Evolutionary conservation across 2,329 filamentous ascomycete species (phyloP), one percentile per base, ranked within the genome.

Genomic region (Aspergillus sp.): DNA sequence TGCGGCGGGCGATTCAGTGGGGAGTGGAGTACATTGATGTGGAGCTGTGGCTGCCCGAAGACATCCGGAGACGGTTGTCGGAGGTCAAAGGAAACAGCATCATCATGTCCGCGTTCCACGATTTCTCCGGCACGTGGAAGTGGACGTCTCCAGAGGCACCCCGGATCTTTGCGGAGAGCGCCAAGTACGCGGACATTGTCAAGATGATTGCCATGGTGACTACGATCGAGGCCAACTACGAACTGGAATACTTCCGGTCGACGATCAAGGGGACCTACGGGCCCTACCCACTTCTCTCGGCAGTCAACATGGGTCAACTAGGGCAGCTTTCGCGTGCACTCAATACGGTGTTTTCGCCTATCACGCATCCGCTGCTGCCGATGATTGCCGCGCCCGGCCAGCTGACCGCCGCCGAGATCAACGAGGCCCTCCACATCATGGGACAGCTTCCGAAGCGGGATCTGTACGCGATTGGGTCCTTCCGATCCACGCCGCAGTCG

Each of bases 71-170:
- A 63, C 83, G 81, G 61, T 77, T 96, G 8, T 89, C 86, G 56
- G 85, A 89, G 66, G 83, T 85, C 57, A 88, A 89, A 66, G 91
- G 91, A 2, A 90, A 87, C 75, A 94, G 89, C 70, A 89, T 88
- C 65, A 92, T 96, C 75, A 92, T 96, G 80, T 94, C 91, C n/a
- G 91, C 92, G 11, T 95, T 94, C 70, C 92, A 96, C 73, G 91
- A 95, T 78, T 94, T 94, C 70, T 92, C 90, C 0, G 90, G 91
- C 1, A 88, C 82, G 0, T 94, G 94, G 82, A 90, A 88, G 69
- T 96, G 91, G 91, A 89, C 89, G 0, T 91, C 90, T 0, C 77
- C 84, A 6, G 84, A 90, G 66, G 91, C 91, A 1, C 86, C 90
- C 69, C 80, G 84, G 10, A 83, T 94, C 3, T 96, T 93, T 67